These are phyloP conservation scores for Calonectria fujianensis DNA, from an alignment of 2,329 filamentous ascomycete genomes.

Conservation along the genomic window DNA sequence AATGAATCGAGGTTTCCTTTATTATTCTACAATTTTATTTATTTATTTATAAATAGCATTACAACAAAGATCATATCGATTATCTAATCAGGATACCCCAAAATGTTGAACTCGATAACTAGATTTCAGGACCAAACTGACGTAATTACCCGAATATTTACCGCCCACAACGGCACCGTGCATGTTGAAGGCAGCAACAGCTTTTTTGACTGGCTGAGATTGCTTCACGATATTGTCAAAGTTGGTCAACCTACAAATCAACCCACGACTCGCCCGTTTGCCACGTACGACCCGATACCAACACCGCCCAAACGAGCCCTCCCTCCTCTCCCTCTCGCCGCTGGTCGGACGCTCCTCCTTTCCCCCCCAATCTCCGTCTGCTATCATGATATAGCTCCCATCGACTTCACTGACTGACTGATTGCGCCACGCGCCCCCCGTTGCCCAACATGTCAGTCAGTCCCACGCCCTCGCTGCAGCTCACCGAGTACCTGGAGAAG, in stretches of 20 bases:
- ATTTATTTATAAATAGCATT: too few species aligned
- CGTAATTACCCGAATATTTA: conserved; percentile 42
- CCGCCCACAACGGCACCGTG: conserved; percentile 21
- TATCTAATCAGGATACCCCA: neutral
- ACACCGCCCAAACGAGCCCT: neutral
- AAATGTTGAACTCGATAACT: neutral
- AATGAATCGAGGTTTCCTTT: neutral
- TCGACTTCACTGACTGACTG: conserved; percentile 50
- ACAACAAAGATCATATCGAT: neutral
- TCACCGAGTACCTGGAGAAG: conserved; percentile 94
- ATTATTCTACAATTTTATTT: neutral
- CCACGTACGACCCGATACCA: neutral
- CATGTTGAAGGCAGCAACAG: conserved; percentile 25
- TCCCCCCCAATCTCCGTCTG: conserved; percentile 8
- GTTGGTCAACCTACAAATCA: neutral
- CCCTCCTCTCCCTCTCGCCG: neutral
- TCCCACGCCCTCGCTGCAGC: conserved; percentile 71
- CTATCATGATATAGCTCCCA: conserved; percentile 53
- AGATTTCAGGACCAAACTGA: conserved; percentile 24
- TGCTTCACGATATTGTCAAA: conserved; percentile 9
- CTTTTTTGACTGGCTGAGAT: conserved; percentile 18
- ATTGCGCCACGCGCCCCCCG: conserved; percentile 47
- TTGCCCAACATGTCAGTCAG: conserved; percentile 67
- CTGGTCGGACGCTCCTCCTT: conserved; percentile 25
- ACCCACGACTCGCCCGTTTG: neutral